phyloP scores from a whole-genome alignment of 495 filamentous ascomycete species.

The Talaromyces borbonicus region DNA sequence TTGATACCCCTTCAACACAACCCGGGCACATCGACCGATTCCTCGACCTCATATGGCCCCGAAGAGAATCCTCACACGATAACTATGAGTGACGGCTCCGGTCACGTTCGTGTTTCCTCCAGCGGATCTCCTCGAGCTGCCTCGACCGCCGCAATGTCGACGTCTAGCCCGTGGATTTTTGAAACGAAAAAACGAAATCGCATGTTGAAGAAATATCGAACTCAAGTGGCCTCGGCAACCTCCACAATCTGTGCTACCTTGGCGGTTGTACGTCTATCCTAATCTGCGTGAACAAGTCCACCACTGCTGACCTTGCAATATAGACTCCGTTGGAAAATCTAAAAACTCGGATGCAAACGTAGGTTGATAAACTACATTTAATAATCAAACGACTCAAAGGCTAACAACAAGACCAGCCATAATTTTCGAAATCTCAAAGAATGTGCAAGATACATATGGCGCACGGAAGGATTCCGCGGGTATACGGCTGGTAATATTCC shows the following conservation, averaged over 20 bases:
- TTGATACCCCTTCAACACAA: too few species aligned
- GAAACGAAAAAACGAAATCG: conserved; percentile 30
- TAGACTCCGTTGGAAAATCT: conserved; percentile 41
- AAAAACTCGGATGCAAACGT: conserved; percentile 45
- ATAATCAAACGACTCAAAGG: too few species aligned
- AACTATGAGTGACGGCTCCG: conserved; percentile 33
- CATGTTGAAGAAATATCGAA: conserved; percentile 36
- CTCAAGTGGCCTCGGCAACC: conserved; percentile 35
- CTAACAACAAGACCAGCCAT: conserved; percentile 19
- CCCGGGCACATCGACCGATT: too few species aligned
- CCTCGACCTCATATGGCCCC: conserved; percentile 9
- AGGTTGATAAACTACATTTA: conserved; percentile 9
- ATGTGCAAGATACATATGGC: conserved; percentile 35
- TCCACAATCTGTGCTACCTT: conserved; percentile 37
- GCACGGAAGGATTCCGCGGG: conserved; percentile 36
- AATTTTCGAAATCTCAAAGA: conserved; percentile 33
- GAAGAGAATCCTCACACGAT: conserved; percentile 30
- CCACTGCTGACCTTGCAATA: neutral
- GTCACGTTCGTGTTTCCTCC: conserved; percentile 33
- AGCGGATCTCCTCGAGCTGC: conserved; percentile 15
- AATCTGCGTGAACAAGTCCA: neutral
- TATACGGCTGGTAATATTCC: conserved; percentile 33
- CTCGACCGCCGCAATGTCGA: conserved; percentile 24
- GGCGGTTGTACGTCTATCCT: conserved; percentile 26
- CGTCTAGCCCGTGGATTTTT: conserved; percentile 27